These are phyloP conservation scores for Triangularia verruculosa DNA, from an alignment of 2,329 filamentous ascomycete genomes.

Conservation along the genomic window DNA sequence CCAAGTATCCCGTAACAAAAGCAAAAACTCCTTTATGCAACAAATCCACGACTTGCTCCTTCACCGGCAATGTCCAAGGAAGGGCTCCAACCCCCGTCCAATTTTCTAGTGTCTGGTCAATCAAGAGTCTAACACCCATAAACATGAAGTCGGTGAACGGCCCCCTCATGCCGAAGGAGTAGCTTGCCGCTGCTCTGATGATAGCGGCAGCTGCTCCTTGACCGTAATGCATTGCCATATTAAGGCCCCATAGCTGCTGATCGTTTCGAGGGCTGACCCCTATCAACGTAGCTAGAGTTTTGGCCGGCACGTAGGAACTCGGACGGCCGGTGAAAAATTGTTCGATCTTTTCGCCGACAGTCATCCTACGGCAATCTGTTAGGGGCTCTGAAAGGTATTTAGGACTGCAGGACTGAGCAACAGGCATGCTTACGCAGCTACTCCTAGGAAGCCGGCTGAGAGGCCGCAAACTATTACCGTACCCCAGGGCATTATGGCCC, in stretches of 20 bases:
- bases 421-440: constrained; percentile 20
- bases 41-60: constrained; percentile 25
- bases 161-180: constrained; percentile 19
- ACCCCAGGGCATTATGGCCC: constrained; percentile 15
- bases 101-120: constrained; percentile 28
- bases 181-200: constrained; percentile 16
- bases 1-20: constrained; percentile 23
- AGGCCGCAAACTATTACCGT: constrained; percentile 20
- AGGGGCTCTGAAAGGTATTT: background rate
- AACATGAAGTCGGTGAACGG: constrained; percentile 27
- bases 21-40: constrained; percentile 24
- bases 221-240: constrained; percentile 28
- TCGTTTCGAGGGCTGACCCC: constrained; percentile 7
- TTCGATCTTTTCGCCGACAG: constrained; percentile 22
- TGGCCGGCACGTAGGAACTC: constrained; percentile 23
- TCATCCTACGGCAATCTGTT: constrained; percentile 19
- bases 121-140: constrained; percentile 19
- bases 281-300: constrained; percentile 21
- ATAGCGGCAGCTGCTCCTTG: constrained; percentile 23
- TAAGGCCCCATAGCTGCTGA: constrained; percentile 20
- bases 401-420: background rate
- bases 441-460: constrained; percentile 22
- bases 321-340: constrained; percentile 23
- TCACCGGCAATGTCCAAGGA: constrained; percentile 26
- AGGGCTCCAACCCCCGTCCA: constrained; percentile 22